Conservation (phyloP, 1,284 basidiomycete species). For the Apiotrichum domesticum region DNA sequence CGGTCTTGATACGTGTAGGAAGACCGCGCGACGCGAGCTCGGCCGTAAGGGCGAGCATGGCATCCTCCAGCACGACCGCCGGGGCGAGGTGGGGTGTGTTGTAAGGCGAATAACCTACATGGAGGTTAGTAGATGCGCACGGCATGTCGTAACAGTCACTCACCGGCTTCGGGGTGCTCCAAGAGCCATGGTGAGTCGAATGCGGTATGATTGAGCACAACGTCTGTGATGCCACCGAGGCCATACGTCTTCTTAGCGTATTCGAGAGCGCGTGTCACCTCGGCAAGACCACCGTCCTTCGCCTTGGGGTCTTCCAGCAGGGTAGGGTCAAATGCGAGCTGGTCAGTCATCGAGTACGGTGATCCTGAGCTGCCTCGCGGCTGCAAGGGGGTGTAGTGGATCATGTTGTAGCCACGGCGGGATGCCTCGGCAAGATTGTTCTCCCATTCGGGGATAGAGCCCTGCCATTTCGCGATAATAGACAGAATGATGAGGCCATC, state of each 20-base stretch:
- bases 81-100: constrained; percentile 85
- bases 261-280: constrained; percentile 56
- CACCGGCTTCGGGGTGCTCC: constrained; percentile 88
- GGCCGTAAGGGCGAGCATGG: constrained; percentile 70
- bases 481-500: constrained; percentile 81
- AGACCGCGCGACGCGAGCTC: constrained; percentile 62
- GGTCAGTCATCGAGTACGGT: constrained; percentile 85
- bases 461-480: constrained; percentile 96
- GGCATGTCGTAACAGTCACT: constrained; percentile 22
- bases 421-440: constrained; percentile 72
- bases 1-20: constrained; percentile 56
- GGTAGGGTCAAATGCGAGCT: constrained; percentile 69
- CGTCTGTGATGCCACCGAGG: constrained; percentile 78
- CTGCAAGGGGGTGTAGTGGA: constrained; percentile 91
- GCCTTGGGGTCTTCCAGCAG: constrained; percentile 57
- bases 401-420: constrained; percentile 87
- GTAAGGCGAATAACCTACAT: constrained; percentile 70
- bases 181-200: constrained; percentile 86
- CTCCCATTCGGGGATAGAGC: constrained; percentile 67
- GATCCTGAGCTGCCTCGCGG: constrained; percentile 78
- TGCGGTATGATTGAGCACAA: constrained; percentile 92
- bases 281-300: constrained; percentile 51
- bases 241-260: constrained; percentile 76
- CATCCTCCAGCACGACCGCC: constrained; percentile 79
- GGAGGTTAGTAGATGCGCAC: too few relatives aligned